phyloP scores from a whole-genome alignment of 2,329 filamentous ascomycete genomes.

The Cladosporium sp. region DNA sequence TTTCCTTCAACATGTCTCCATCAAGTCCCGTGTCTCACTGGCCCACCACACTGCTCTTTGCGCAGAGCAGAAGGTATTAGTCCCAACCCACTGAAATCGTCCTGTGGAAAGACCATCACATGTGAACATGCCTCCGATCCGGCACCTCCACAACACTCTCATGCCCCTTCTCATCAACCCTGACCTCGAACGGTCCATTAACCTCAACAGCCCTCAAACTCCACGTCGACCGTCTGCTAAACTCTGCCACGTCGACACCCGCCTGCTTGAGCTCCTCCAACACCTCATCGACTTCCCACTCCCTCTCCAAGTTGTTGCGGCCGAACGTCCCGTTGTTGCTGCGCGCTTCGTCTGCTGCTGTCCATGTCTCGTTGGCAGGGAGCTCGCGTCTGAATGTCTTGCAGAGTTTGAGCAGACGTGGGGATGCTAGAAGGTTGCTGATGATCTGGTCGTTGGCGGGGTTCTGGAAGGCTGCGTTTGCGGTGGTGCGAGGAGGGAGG shows the following conservation, averaged over 20 bases:
- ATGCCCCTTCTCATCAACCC: constrained; percentile 3
- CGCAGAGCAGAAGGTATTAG: not conserved
- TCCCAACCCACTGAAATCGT: not conserved
- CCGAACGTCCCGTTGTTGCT: not conserved
- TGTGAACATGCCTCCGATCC: not conserved
- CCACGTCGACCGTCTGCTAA: not conserved
- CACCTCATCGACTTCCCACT: not conserved
- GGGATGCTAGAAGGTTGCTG: not conserved
- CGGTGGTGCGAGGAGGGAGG: not conserved
- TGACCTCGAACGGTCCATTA: not conserved
- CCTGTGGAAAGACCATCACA: not conserved
- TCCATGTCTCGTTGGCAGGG: not conserved
- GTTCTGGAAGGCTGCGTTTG: not conserved
- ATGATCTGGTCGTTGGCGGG: not conserved
- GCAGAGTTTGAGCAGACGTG: not conserved
- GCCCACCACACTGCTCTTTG: not conserved
- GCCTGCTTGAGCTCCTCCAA: not conserved
- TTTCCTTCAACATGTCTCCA: not conserved
- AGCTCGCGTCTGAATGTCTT: not conserved
- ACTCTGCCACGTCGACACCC: not conserved
- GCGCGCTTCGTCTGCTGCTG: not conserved
- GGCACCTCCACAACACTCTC: constrained; percentile 1
- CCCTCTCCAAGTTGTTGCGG: not conserved
- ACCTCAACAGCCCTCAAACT: constrained; percentile 8
- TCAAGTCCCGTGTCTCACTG: not conserved